Evolutionary conservation across 371 early-diverging fungal species (phyloP).

Genomic region (Umbelopsis sp.): DNA sequence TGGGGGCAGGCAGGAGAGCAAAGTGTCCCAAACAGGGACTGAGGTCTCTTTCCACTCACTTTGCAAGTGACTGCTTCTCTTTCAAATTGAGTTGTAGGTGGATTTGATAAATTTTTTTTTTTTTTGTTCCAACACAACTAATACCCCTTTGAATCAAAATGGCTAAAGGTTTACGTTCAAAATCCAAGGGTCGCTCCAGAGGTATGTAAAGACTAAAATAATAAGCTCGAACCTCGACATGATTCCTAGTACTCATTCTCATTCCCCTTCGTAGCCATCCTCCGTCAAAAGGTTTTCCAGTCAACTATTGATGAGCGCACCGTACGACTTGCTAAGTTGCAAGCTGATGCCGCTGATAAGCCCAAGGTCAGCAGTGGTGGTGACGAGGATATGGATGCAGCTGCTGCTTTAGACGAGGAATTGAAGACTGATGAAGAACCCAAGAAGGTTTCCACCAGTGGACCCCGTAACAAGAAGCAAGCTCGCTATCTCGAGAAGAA

Average conservation of each 20-base stretch:
- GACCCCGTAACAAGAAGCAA: slow-evolving; percentile 38
- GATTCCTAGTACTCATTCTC: background rate
- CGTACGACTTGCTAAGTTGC: slow-evolving; percentile 47
- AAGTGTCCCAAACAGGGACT: background rate
- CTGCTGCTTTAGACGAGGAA: slow-evolving; percentile 22
- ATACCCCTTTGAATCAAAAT: slow-evolving; percentile 24
- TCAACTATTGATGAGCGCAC: slow-evolving; percentile 52
- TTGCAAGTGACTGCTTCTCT: background rate
- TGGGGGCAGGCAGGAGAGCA: no score
- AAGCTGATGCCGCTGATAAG: slow-evolving; percentile 48
- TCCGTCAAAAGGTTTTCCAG: slow-evolving; percentile 46
- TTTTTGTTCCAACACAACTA: background rate
- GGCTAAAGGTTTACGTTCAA: slow-evolving; percentile 52
- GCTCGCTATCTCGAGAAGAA: slow-evolving; percentile 40
- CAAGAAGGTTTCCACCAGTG: slow-evolving; percentile 44
- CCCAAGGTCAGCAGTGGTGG: slow-evolving; percentile 28
- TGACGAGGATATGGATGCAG: slow-evolving; percentile 24
- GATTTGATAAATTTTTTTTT: background rate
- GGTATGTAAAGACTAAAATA: slow-evolving; percentile 25
- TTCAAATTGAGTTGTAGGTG: no score
- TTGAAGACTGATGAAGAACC: slow-evolving; percentile 11
- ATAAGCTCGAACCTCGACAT: background rate
- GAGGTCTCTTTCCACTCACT: background rate
- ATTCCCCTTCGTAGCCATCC: slow-evolving; percentile 35
- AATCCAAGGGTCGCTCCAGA: slow-evolving; percentile 43